Percentiles rank a stretch among this genome's conserved stretches.
These are phyloP conservation scores for Capronia epimyces DNA, from an alignment of 2,329 filamentous ascomycete species.

Conservation along the genomic window DNA sequence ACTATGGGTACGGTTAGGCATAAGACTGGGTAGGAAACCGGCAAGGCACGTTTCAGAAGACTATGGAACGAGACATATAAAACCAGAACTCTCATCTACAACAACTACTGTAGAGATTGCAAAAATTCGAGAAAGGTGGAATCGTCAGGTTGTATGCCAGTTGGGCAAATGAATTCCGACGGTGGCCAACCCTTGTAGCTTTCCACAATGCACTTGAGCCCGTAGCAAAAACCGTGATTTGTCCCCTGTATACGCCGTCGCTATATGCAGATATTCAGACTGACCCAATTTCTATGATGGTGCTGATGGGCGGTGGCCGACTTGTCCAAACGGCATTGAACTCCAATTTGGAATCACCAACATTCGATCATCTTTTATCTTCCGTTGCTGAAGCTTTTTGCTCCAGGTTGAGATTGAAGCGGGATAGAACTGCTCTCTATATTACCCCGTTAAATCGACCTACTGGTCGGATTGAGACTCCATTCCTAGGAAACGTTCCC, in stretches of 20 bases:
- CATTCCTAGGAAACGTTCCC: no score
- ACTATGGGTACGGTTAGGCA: neutral
- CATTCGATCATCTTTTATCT: neutral
- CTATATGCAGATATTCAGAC: conserved; percentile 7
- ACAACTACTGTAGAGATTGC: no score
- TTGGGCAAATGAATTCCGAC: no score
- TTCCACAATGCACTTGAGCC: neutral
- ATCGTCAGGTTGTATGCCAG: no score
- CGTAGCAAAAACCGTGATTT: neutral
- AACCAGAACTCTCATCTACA: no score
- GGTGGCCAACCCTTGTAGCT: neutral
- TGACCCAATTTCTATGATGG: neutral
- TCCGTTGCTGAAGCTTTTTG: neutral
- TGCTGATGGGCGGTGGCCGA: neutral
- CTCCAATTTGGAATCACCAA: neutral
- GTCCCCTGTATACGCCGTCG: conserved; percentile 10
- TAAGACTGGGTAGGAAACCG: neutral
- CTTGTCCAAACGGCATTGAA: neutral
- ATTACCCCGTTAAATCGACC: neutral
- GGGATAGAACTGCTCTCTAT: neutral
- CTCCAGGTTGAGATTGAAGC: neutral
- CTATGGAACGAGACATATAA: no score
- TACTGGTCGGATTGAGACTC: neutral
- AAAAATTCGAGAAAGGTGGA: no score
- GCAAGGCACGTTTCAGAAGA: no score